A percentile compares a stretch with the other conserved stretches of the same genome.
These are phyloP conservation scores for Aureobasidium musti DNA, from an alignment of 2,329 filamentous ascomycete species.

Conservation along the genomic window DNA sequence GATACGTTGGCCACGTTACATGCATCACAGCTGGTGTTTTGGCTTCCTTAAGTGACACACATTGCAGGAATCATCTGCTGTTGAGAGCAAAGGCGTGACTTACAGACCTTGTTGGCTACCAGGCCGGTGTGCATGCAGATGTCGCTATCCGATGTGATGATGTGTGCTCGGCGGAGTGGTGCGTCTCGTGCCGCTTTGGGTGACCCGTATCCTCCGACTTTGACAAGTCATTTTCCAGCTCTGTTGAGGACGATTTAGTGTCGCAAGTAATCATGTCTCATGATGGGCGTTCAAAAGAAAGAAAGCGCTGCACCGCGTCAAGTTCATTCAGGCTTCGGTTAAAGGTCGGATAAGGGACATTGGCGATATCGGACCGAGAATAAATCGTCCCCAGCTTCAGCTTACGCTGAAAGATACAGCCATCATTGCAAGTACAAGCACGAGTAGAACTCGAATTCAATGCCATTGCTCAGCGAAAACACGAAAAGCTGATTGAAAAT, in stretches of 20 bases:
- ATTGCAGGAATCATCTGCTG: too few species aligned
- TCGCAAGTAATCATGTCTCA: not conserved
- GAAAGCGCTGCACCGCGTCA: not conserved
- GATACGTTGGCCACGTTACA: not conserved
- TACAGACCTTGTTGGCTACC: not conserved
- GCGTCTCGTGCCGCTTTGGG: not conserved
- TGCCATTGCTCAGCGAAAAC: not conserved
- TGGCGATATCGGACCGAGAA: not conserved
- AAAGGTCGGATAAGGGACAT: not conserved
- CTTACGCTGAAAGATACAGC: too few species aligned
- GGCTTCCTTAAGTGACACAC: not conserved
- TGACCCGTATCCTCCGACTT: not conserved
- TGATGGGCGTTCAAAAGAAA: not conserved
- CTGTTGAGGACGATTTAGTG: not conserved
- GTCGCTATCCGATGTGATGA: slow-evolving; percentile 16
- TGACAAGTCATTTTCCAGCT: slow-evolving; percentile 42
- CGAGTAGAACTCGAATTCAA: not conserved
- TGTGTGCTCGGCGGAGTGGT: not conserved
- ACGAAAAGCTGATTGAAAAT: not conserved
- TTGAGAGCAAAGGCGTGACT: not conserved
- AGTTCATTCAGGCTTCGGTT: not conserved
- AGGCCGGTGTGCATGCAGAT: slow-evolving; percentile 4
- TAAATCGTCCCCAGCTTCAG: not conserved
- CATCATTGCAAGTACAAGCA: not conserved
- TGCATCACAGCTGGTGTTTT: not conserved